Percentiles rank a stretch among this genome's conserved stretches.
Conservation (phyloP, 768 basidiomycete genomes). For the Agaricus blazei region DNA sequence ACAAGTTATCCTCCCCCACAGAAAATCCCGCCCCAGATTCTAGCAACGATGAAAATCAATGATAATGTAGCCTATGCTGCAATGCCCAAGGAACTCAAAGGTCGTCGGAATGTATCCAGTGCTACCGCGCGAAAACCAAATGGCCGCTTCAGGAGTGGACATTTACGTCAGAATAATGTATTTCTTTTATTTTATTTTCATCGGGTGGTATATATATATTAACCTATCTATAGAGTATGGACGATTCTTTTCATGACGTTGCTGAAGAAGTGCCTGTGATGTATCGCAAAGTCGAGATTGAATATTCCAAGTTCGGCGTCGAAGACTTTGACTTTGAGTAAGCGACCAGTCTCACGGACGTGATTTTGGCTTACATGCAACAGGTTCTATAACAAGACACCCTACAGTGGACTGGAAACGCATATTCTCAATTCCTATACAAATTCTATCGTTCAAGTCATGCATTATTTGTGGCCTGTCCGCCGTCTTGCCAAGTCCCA, state of each 20-base stretch:
- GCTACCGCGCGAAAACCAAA: constrained; percentile 47
- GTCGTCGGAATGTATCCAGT: constrained; percentile 72
- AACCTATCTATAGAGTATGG: constrained; percentile 24
- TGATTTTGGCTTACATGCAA: constrained; percentile 1
- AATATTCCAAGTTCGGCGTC: constrained; percentile 97
- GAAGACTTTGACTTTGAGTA: constrained; percentile 99
- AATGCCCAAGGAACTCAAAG: constrained; percentile 80
- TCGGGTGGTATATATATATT: not conserved
- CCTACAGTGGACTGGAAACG: constrained; percentile 89
- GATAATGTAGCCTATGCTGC: constrained; percentile 89
- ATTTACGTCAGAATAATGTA: constrained; percentile 45
- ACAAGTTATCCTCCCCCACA: constrained; percentile 60
- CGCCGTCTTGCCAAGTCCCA: constrained; percentile 85
- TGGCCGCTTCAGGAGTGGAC: constrained; percentile 85
- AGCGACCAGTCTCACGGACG: constrained; percentile 15
- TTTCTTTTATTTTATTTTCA: constrained; percentile 9
- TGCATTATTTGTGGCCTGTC: constrained; percentile 80
- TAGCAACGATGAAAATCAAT: constrained; percentile 76
- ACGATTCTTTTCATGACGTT: constrained; percentile 44
- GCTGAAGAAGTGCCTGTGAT: constrained; percentile 66
- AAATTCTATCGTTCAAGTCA: constrained; percentile 83
- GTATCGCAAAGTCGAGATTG: constrained; percentile 93
- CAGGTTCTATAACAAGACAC: constrained; percentile 92
- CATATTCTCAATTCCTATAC: constrained; percentile 98
- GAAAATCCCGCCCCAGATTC: constrained; percentile 75